Percentiles rank a stretch among this genome's conserved stretches.
Evolutionary conservation across 768 basidiomycete species (phyloP).

Genomic region (Nidula microcarpa): DNA sequence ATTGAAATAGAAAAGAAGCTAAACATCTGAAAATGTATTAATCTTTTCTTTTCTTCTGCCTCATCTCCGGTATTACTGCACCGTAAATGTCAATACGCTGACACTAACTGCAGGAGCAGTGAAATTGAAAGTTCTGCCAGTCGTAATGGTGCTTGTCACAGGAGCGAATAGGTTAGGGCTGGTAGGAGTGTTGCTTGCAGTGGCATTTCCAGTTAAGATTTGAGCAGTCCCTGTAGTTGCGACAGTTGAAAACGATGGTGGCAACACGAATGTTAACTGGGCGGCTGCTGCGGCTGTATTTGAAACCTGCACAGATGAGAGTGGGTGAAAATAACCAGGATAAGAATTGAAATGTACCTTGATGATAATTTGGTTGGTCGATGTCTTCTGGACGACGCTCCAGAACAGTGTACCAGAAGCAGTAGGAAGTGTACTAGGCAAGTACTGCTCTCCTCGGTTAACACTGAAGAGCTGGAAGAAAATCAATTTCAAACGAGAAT

Average conservation of each 20-base stretch:
- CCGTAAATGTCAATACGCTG: slow-evolving; percentile 33
- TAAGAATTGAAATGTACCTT: slow-evolving; percentile 35
- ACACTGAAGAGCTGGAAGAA: slow-evolving; percentile 52
- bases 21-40: neutral
- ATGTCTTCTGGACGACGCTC: slow-evolving; percentile 48
- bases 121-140: slow-evolving; percentile 52
- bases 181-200: slow-evolving; percentile 52
- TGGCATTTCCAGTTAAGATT: slow-evolving; percentile 45
- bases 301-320: slow-evolving; percentile 34
- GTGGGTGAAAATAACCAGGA: too few relatives aligned
- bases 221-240: slow-evolving; percentile 38
- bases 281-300: slow-evolving; percentile 43
- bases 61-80: neutral
- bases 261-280: slow-evolving; percentile 48
- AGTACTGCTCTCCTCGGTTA: slow-evolving; percentile 59
- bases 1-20: slow-evolving; percentile 21
- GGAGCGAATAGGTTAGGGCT: slow-evolving; percentile 48
- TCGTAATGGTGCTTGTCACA: slow-evolving; percentile 35
- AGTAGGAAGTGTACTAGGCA: slow-evolving; percentile 58
- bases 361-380: slow-evolving; percentile 44
- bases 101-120: slow-evolving; percentile 46
- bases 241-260: slow-evolving; percentile 39
- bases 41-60: neutral
- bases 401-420: slow-evolving; percentile 50
- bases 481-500: neutral